phyloP scores from a whole-genome alignment of 2,329 filamentous ascomycete genomes.

The Fusarium devonianum region DNA sequence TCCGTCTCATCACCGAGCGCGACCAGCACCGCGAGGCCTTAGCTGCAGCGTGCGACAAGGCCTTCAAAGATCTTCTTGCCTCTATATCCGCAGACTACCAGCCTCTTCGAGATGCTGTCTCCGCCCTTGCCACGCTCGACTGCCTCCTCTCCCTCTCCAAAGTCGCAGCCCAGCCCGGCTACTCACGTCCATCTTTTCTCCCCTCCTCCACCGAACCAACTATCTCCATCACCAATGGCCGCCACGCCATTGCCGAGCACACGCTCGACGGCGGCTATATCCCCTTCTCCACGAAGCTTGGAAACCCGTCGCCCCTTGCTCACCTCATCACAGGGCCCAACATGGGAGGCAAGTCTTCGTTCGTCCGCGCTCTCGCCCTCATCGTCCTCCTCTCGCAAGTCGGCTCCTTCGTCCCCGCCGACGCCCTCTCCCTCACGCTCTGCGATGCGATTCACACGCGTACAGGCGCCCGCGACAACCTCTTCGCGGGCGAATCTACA shows the following conservation, averaged over 20 bases:
- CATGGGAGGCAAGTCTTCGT: slow-evolving; percentile 99
- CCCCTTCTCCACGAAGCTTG: slow-evolving; percentile 81
- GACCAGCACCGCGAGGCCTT: slow-evolving; percentile 96
- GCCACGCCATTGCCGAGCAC: slow-evolving; percentile 96
- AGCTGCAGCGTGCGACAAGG: slow-evolving; percentile 86
- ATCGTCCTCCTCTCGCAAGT: slow-evolving; percentile 94
- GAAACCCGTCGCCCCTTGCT: slow-evolving; percentile 70
- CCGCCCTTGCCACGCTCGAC: slow-evolving; percentile 85
- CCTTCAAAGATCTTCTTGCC: slow-evolving; percentile 75
- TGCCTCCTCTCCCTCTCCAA: slow-evolving; percentile 86
- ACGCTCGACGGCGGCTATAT: slow-evolving; percentile 87
- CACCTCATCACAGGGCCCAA: slow-evolving; percentile 95
- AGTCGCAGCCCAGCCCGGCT: slow-evolving; percentile 86
- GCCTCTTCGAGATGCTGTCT: slow-evolving; percentile 84
- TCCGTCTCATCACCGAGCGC: slow-evolving; percentile 81
- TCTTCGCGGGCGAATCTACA: slow-evolving; percentile 91
- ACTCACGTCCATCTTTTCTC: slow-evolving; percentile 76
- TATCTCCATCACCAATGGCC: slow-evolving; percentile 70
- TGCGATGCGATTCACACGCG: slow-evolving; percentile 93
- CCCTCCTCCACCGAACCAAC: slow-evolving; percentile 68
- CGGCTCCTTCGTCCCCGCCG: slow-evolving; percentile 90
- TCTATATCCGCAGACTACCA: slow-evolving; percentile 87
- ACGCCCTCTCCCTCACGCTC: slow-evolving; percentile 76
- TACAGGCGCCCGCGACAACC: slow-evolving; percentile 95
- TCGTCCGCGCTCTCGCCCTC: slow-evolving; percentile 90